phyloP scores from a whole-genome alignment of 108 stramenopile genomes.

The Discostella pseudostelligera region DNA sequence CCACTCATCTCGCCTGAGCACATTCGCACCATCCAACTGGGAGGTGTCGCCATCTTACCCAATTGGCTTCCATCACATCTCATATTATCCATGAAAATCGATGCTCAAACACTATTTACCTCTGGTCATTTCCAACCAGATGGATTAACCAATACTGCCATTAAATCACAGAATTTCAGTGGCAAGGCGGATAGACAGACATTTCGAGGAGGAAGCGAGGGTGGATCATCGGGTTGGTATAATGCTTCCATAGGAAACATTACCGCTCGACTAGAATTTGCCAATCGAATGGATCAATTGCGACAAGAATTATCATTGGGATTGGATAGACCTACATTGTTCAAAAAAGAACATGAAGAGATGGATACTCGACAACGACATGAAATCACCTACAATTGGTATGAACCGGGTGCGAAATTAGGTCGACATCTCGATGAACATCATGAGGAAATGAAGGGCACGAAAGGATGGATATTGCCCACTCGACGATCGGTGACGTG shows the following conservation, averaged over 20 bases:
- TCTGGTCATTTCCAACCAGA: slow-evolving; percentile 39
- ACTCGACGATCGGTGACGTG: slow-evolving; percentile 51
- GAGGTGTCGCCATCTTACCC: slow-evolving; percentile 35
- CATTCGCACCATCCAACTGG: slow-evolving; percentile 11
- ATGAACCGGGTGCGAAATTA: slow-evolving; percentile 23
- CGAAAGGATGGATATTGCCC: slow-evolving; percentile 51
- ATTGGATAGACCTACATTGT: slow-evolving; percentile 45
- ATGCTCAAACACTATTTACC: slow-evolving; percentile 22
- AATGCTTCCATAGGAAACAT: slow-evolving; percentile 14
- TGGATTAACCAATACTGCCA: slow-evolving; percentile 52
- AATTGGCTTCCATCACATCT: slow-evolving; percentile 31
- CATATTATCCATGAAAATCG: slow-evolving; percentile 13
- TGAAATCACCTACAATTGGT: slow-evolving; percentile 48
- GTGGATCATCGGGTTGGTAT: slow-evolving; percentile 36
- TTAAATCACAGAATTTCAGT: slow-evolving; percentile 16
- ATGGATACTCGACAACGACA: background rate
- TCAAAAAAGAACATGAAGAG: background rate
- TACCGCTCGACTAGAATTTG: slow-evolving; percentile 37
- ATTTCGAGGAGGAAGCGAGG: slow-evolving; percentile 32
- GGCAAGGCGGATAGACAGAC: slow-evolving; percentile 31
- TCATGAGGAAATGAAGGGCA: slow-evolving; percentile 62
- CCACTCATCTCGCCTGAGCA: slow-evolving; percentile 16
- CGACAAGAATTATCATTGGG: slow-evolving; percentile 12
- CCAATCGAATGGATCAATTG: slow-evolving; percentile 23
- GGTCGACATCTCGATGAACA: slow-evolving; percentile 54